These are phyloP conservation scores for Monosporascus sp. DNA, from an alignment of 2,329 filamentous ascomycete genomes.

Conservation along the genomic window DNA sequence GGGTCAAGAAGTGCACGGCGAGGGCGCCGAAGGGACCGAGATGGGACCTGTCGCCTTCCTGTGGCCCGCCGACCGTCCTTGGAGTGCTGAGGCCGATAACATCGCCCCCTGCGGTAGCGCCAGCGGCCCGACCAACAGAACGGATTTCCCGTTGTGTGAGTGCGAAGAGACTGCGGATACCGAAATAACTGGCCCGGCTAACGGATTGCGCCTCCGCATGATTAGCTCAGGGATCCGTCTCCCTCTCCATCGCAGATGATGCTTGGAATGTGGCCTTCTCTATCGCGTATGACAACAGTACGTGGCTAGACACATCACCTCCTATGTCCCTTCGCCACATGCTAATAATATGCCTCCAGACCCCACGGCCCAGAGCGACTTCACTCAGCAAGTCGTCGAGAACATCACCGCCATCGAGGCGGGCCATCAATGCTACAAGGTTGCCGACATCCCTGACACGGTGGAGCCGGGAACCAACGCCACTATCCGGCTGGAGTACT, in stretches of 20 bases:
- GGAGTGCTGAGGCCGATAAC: constrained; percentile 45
- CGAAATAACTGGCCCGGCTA: too few species aligned
- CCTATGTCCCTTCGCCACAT: not conserved
- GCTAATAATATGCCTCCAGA: constrained; percentile 12
- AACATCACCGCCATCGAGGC: constrained; percentile 25
- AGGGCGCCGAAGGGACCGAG: constrained; percentile 22
- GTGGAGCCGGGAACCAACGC: constrained; percentile 27
- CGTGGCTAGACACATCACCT: constrained; percentile 8
- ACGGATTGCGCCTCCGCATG: not conserved
- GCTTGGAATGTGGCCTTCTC: constrained; percentile 45
- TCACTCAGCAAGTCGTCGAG: constrained; percentile 25
- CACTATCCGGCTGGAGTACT: constrained; percentile 33
- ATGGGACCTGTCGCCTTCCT: constrained; percentile 53
- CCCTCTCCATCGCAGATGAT: constrained; percentile 46
- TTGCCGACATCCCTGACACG: constrained; percentile 19
- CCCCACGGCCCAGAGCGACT: constrained; percentile 27
- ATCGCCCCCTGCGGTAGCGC: constrained; percentile 46
- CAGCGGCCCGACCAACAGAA: constrained; percentile 38
- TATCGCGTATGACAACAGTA: constrained; percentile 41
- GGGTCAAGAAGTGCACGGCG: constrained; percentile 17
- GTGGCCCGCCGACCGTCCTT: constrained; percentile 47
- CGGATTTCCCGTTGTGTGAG: constrained; percentile 45
- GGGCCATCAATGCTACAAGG: constrained; percentile 34
- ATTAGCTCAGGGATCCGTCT: constrained; percentile 43
- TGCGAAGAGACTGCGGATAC: not conserved